Conservation (phyloP, 2,329 filamentous ascomycete species). For the Monilinia laxa region DNA sequence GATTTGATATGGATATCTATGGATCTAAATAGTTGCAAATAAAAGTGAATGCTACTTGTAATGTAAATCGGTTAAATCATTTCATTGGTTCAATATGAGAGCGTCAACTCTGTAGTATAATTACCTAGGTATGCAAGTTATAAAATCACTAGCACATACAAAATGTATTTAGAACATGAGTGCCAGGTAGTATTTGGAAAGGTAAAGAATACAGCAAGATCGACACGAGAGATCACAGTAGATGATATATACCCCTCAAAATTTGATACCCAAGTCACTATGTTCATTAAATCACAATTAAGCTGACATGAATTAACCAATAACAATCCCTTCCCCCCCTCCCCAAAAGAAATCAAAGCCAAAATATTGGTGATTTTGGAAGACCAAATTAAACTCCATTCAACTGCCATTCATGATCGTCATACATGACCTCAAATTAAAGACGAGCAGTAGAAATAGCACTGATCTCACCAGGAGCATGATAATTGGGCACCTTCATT, state of each 20-base stretch:
- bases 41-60: too few species aligned
- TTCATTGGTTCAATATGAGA: not conserved
- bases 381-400: too few species aligned
- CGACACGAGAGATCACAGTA: not conserved
- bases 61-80: not conserved
- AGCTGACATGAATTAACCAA: not conserved
- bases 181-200: too few species aligned
- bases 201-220: not conserved
- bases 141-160: not conserved
- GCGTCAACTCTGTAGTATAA: too few species aligned
- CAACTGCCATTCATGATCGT: not conserved
- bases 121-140: not conserved
- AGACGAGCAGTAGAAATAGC: constrained; percentile 20
- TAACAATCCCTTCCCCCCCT: too few species aligned
- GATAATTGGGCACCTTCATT: constrained; percentile 69
- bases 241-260: not conserved
- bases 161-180: not conserved
- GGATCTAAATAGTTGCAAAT: too few species aligned
- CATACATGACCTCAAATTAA: not conserved
- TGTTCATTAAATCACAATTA: not conserved
- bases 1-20: not conserved
- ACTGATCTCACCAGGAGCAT: constrained; percentile 52
- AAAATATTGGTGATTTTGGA: not conserved
- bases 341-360: too few species aligned
- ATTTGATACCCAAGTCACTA: not conserved